phyloP scores from a whole-genome alignment of 2,329 filamentous ascomycete genomes.

The Fusarium ambrosium region DNA sequence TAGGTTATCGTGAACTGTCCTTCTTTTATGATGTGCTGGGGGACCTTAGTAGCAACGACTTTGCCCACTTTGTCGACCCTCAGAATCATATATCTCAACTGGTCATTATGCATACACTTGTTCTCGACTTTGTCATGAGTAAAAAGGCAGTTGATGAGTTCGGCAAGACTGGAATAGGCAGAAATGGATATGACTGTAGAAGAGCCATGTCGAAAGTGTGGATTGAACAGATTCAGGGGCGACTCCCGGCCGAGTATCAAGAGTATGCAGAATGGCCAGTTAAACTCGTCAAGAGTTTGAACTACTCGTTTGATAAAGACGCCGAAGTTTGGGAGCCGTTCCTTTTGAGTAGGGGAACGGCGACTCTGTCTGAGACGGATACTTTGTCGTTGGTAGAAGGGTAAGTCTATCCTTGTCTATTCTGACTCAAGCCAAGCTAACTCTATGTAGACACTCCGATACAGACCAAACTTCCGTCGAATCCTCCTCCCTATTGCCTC shows the following conservation, averaged over 20 bases:
- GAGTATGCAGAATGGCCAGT: slow-evolving; percentile 52
- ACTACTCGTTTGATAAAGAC: slow-evolving; percentile 40
- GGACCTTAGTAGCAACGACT: slow-evolving; percentile 49
- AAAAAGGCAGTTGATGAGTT: slow-evolving; percentile 32
- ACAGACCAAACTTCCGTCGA: not conserved
- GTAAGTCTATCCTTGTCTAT: slow-evolving; percentile 2
- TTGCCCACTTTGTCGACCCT: slow-evolving; percentile 49
- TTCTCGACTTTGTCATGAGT: slow-evolving; percentile 50
- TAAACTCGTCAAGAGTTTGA: slow-evolving; percentile 40
- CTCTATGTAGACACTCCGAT: not conserved
- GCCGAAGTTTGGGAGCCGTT: slow-evolving; percentile 44
- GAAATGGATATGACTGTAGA: slow-evolving; percentile 38
- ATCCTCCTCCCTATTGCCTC: not conserved
- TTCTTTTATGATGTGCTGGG: slow-evolving; percentile 49
- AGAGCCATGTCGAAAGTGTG: slow-evolving; percentile 54
- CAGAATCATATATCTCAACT: slow-evolving; percentile 51
- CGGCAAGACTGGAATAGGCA: not conserved
- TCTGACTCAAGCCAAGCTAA: not conserved
- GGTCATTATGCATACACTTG: slow-evolving; percentile 55
- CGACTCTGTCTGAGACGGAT: slow-evolving; percentile 14
- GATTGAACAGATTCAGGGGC: slow-evolving; percentile 52
- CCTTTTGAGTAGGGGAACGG: slow-evolving; percentile 28
- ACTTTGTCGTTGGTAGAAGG: slow-evolving; percentile 4
- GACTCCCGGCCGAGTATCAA: slow-evolving; percentile 49
- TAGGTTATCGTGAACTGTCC: slow-evolving; percentile 46